Evolutionary conservation across 2,329 filamentous ascomycete genomes (phyloP).

Genomic region (Cladophialophora exuberans): DNA sequence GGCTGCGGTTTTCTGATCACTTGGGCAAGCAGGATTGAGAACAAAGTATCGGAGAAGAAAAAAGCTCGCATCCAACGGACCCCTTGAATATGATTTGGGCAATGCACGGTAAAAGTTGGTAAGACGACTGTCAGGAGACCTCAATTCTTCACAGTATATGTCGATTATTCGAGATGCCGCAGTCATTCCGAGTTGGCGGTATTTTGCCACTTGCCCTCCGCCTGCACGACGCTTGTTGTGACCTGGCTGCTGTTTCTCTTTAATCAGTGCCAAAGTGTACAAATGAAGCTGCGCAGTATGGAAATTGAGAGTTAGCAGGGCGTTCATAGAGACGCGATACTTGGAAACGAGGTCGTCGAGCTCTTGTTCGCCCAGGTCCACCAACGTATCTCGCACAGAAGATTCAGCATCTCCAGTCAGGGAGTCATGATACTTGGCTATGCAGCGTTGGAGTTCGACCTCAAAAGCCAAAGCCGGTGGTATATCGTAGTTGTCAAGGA

Average conservation of each 20-base stretch:
- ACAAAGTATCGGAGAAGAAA: slow-evolving; percentile 18
- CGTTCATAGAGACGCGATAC: slow-evolving; percentile 2
- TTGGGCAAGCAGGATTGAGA: slow-evolving; percentile 2
- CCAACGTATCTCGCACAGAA: slow-evolving; percentile 8
- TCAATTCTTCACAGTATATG: slow-evolving; percentile 9
- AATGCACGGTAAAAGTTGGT: slow-evolving; percentile 8
- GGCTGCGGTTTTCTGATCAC: not conserved
- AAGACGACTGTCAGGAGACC: not conserved
- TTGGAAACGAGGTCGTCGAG: not conserved
- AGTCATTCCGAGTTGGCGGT: slow-evolving; percentile 11
- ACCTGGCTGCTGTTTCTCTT: not conserved
- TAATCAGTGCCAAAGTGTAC: slow-evolving; percentile 15
- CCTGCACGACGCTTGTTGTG: not conserved
- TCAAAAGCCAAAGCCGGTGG: slow-evolving; percentile 7
- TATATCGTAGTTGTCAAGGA: slow-evolving; percentile 2
- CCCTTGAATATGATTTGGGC: slow-evolving; percentile 7
- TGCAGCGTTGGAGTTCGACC: slow-evolving; percentile 7
- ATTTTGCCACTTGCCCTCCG: not conserved
- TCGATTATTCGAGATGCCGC: slow-evolving; percentile 16
- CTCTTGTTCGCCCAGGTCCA: slow-evolving; percentile 15
- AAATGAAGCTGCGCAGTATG: slow-evolving; percentile 8
- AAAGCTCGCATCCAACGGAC: slow-evolving; percentile 10
- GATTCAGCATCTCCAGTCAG: slow-evolving; percentile 7
- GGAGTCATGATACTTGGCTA: slow-evolving; percentile 15
- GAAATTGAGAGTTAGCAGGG: not conserved